Evolutionary conservation across 345 rosid genomes (phyloP), one percentile per base, ranked within the genome.

Genomic region (Eucalyptus pauciflora): DNA sequence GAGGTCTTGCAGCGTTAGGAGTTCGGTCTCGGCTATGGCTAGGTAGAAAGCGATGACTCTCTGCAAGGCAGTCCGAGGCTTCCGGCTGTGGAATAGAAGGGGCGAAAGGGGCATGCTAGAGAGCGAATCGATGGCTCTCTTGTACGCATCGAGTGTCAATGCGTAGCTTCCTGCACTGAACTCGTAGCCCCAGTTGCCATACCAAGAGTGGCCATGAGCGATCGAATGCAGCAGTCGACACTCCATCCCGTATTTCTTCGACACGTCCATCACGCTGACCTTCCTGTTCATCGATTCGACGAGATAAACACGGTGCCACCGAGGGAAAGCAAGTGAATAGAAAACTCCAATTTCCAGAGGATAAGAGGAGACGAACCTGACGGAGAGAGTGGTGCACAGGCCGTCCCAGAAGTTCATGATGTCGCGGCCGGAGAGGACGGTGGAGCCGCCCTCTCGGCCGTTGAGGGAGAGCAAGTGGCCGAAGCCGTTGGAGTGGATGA

Each of bases 321-420:
- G 2, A 25, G n/a, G 13, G 15, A 50, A 50, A 13, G 50, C 50
- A 4, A 49, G 50, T 50, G 50, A 49, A 49, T 11, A 13, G 50
- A 50, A 85, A 85, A 3, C 24, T 45, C 43, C 41, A 50, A 50
- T 48, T 52, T 33, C 87, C 87, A 0, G 86, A 50, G 37, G 86
- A 88, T 18, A 46, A 52, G 50, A 81, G 25, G 86, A 80, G 11
- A 16, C 90, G 58, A 90, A 94, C 95, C 95, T 91, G 91, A 95
- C 95, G 13, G 92, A 90, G 25, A 96, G 95, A 7, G 90, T 50
- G 4, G 87, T 51, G 79, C 99, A 95, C 3, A 96, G 91, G 89
- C 94, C 89, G 80, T 95, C 97, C 98, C 99, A 96, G 76, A 96
- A 95, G 90, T 93, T 92, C 98, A 96, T 95, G 89, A 96, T 93